Evolutionary conservation across 2,329 filamentous ascomycete species (phyloP).

Genomic region (Onygenales sp.): DNA sequence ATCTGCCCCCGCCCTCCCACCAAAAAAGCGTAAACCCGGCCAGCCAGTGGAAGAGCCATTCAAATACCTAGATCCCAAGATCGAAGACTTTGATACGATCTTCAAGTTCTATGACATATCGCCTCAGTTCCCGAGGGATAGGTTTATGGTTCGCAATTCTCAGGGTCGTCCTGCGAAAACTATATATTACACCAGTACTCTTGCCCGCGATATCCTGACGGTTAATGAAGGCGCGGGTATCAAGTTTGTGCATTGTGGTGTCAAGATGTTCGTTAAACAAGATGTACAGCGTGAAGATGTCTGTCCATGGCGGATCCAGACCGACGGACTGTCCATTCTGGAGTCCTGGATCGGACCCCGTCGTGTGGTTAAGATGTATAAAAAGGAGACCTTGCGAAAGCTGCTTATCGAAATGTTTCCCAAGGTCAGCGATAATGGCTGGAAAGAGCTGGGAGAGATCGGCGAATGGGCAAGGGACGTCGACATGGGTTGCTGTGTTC

Average conservation of each 20-base stretch:
- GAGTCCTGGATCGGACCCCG: constrained; percentile 79
- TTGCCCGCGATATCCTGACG: constrained; percentile 75
- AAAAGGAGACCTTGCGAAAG: constrained; percentile 69
- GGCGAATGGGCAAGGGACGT: constrained; percentile 72
- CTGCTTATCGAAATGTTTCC: constrained; percentile 96
- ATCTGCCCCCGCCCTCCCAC: constrained; percentile 10
- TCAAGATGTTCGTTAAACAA: constrained; percentile 99
- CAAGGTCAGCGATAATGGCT: constrained; percentile 65
- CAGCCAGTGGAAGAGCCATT: constrained; percentile 77
- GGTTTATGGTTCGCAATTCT: constrained; percentile 94
- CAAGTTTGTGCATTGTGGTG: constrained; percentile 92
- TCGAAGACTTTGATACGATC: constrained; percentile 68
- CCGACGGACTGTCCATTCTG: constrained; percentile 82
- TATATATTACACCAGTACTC: constrained; percentile 86
- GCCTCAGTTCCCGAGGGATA: constrained; percentile 72
- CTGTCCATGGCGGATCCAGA: constrained; percentile 91
- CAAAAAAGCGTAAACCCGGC: constrained; percentile 29
- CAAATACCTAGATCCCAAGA: constrained; percentile 70
- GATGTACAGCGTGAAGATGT: constrained; percentile 78
- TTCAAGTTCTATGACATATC: constrained; percentile 79
- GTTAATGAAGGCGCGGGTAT: constrained; percentile 85
- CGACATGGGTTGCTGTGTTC: constrained; percentile 82
- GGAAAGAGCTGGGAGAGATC: constrained; percentile 74
- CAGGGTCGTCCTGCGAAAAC: constrained; percentile 81
- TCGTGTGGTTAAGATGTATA: constrained; percentile 63